phyloP scores from a whole-genome alignment of 1,284 basidiomycete genomes.

The Rhodotorula glutinis region DNA sequence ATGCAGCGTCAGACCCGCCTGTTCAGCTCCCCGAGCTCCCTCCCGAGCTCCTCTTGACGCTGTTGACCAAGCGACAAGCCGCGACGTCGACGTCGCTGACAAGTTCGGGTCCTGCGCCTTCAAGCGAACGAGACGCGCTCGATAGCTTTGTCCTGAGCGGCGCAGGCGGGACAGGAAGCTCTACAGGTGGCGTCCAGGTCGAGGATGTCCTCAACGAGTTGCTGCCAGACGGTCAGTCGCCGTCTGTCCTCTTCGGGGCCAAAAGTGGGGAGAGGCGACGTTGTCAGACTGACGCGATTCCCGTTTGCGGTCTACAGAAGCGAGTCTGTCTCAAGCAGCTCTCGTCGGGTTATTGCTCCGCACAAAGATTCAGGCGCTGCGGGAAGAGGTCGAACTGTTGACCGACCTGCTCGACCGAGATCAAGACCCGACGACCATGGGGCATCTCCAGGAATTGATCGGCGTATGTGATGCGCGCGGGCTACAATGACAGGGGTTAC shows the following conservation, averaged over 20 bases:
- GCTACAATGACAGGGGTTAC: too few species aligned
- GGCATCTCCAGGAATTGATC: conserved; percentile 86
- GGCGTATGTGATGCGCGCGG: conserved; percentile 57
- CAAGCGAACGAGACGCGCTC: conserved; percentile 32
- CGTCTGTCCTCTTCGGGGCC: background rate
- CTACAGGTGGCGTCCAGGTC: conserved; percentile 16
- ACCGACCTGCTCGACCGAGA: conserved; percentile 65
- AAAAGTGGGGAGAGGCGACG: conserved; percentile 5
- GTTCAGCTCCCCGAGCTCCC: conserved; percentile 32
- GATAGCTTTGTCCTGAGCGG: conserved; percentile 37
- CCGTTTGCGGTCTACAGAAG: conserved; percentile 33
- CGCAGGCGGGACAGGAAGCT: background rate
- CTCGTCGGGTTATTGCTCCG: conserved; percentile 60
- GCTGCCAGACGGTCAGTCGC: conserved; percentile 65
- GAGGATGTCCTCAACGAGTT: conserved; percentile 62
- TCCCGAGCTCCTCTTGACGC: conserved; percentile 32
- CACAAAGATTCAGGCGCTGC: conserved; percentile 62
- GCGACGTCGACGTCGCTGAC: background rate
- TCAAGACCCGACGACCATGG: conserved; percentile 80
- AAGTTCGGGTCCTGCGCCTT: background rate
- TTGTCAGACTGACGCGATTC: background rate
- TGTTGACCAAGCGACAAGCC: conserved; percentile 7
- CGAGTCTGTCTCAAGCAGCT: conserved; percentile 21
- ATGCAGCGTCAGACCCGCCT: background rate
- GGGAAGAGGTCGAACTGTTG: conserved; percentile 67